Percentiles rank a stretch among this genome's conserved stretches.
These are phyloP conservation scores for Aciculoconidium aculeatum DNA, from an alignment of 805 yeast species.

Conservation along the genomic window DNA sequence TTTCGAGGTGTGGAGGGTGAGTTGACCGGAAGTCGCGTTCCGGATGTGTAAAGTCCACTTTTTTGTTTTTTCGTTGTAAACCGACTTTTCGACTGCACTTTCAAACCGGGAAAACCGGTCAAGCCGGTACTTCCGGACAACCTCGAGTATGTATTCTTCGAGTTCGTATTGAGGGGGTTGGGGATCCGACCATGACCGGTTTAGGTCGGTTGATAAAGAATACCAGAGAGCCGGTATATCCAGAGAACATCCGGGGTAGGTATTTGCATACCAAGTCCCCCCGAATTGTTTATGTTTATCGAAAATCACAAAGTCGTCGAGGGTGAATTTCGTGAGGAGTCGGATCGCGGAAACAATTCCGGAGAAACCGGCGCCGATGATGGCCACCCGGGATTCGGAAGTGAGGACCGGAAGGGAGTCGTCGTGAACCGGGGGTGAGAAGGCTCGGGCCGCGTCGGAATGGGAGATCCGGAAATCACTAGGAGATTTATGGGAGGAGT, in stretches of 20 bases:
- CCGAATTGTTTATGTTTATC: slow-evolving; percentile 35
- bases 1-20: slow-evolving; percentile 21
- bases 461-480: slow-evolving; percentile 22
- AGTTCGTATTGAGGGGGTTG: slow-evolving; percentile 38
- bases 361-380: slow-evolving; percentile 35
- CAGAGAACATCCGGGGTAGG: slow-evolving; percentile 40
- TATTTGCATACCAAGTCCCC: slow-evolving; percentile 40
- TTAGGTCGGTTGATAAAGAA: slow-evolving; percentile 27
- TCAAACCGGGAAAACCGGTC: slow-evolving; percentile 14
- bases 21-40: slow-evolving; percentile 24
- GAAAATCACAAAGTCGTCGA: slow-evolving; percentile 29
- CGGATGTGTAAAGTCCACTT: slow-evolving; percentile 24
- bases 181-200: slow-evolving; percentile 28
- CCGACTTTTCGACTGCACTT: slow-evolving; percentile 15
- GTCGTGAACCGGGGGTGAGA: slow-evolving; percentile 14
- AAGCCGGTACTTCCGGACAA: slow-evolving; percentile 18
- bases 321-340: slow-evolving; percentile 22
- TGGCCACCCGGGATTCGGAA: slow-evolving; percentile 24
- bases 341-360: slow-evolving; percentile 29
- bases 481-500: slow-evolving; percentile 29
- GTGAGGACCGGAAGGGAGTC: slow-evolving; percentile 16
- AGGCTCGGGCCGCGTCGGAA: slow-evolving; percentile 21
- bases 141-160: slow-evolving; percentile 31
- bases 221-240: slow-evolving; percentile 40
- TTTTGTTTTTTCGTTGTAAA: slow-evolving; percentile 18